Percentiles rank a stretch among this genome's conserved stretches.
Conservation (phyloP, 2,329 filamentous ascomycete species). For the Calonectria pauciramosa region DNA sequence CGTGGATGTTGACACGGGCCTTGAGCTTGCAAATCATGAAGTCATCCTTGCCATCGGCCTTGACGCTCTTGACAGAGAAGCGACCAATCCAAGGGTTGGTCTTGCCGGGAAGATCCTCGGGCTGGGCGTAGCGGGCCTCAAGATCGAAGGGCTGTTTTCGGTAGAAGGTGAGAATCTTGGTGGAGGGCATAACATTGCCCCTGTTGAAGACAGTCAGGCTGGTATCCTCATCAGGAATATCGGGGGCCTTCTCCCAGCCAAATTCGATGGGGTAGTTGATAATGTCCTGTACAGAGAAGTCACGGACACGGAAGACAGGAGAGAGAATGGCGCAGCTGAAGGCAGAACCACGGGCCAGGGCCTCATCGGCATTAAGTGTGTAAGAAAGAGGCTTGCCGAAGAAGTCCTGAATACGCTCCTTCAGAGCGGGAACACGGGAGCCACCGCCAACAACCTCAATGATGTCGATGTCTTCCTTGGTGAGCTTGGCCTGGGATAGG, state of each 20-base stretch:
- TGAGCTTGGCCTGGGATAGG: constrained; percentile 92
- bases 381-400: constrained; percentile 94
- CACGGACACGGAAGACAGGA: constrained; percentile 96
- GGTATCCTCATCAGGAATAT: constrained; percentile 98
- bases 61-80: constrained; percentile 98
- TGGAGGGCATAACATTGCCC: constrained; percentile 96
- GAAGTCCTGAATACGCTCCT: constrained; percentile 89
- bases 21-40: constrained; percentile 99
- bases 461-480: constrained; percentile 90
- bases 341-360: constrained; percentile 92
- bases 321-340: constrained; percentile 99
- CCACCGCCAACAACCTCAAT: constrained; percentile 96
- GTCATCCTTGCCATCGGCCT: constrained; percentile 92
- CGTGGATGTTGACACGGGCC: constrained; percentile 95
- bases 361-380: constrained; percentile 98
- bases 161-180: constrained; percentile 99
- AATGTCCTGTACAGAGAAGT: constrained; percentile 98
- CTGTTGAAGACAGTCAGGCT: constrained; percentile 97
- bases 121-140: constrained; percentile 92
- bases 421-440: constrained; percentile 93
- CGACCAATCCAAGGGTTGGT: constrained; percentile 94
- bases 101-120: constrained; percentile 89
- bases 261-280: constrained; percentile 99
- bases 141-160: constrained; percentile 97
- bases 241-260: constrained; percentile 97